Evolutionary conservation across 2,329 filamentous ascomycete genomes (phyloP).

Genomic region (Didymella pinodella): DNA sequence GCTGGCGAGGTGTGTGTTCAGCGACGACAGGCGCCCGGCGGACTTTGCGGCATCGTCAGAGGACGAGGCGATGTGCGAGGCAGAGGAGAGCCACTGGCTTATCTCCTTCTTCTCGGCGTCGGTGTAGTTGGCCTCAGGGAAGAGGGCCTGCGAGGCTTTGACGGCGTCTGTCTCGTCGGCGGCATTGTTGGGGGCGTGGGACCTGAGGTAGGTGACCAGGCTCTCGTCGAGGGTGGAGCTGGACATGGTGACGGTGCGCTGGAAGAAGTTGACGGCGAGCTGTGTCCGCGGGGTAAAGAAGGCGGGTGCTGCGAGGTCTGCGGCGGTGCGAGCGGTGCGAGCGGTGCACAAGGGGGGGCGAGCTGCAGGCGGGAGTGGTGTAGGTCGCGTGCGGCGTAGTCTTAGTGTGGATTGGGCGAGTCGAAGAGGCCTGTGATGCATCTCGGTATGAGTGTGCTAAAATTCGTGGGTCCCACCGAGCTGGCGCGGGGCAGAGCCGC

Average conservation of each 20-base stretch:
- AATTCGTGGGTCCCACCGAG: slow-evolving; percentile 25
- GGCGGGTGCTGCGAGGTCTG: slow-evolving; percentile 26
- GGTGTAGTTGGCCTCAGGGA: slow-evolving; percentile 74
- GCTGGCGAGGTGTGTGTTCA: slow-evolving; percentile 87
- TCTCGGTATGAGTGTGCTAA: slow-evolving; percentile 26
- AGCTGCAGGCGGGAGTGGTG: slow-evolving; percentile 8
- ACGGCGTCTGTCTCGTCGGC: slow-evolving; percentile 48
- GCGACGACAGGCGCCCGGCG: slow-evolving; percentile 73
- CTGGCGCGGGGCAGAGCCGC: slow-evolving; percentile 17
- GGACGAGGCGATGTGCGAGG: slow-evolving; percentile 70
- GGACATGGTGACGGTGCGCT: slow-evolving; percentile 44
- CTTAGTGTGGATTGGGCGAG: slow-evolving; percentile 28
- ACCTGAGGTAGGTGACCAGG: slow-evolving; percentile 46
- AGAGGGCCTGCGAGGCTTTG: slow-evolving; percentile 67
- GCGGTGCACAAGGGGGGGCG: slow-evolving; percentile 18
- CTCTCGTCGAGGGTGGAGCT: slow-evolving; percentile 47
- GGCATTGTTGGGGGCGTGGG: slow-evolving; percentile 50
- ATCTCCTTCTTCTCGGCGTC: slow-evolving; percentile 85
- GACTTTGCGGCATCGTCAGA: slow-evolving; percentile 65
- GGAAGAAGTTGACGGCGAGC: slow-evolving; percentile 43
- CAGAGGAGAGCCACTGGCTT: slow-evolving; percentile 84
- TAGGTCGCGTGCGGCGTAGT: slow-evolving; percentile 19
- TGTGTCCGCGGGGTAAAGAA: slow-evolving; percentile 47
- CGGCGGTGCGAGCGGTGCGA: slow-evolving; percentile 11
- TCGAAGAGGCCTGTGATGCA: slow-evolving; percentile 29